Conservation (phyloP, 495 filamentous ascomycete species). For the Antarctomyces pellizariae region DNA sequence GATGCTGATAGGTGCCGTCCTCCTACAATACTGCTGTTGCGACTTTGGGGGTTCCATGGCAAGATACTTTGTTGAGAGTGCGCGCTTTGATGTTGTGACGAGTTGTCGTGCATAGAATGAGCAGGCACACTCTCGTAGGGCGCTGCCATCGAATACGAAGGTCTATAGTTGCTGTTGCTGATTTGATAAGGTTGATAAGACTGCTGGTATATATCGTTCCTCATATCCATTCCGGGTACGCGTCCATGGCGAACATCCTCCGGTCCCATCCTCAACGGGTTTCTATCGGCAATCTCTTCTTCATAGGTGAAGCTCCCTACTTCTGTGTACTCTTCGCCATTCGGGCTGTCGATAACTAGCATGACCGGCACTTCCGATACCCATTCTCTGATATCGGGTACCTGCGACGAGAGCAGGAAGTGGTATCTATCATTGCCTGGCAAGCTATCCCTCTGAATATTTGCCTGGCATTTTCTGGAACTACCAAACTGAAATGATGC, state of each 20-base stretch:
- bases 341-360: conserved; percentile 43
- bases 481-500: conserved; percentile 48
- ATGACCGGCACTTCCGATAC: conserved; percentile 47
- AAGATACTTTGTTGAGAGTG: conserved; percentile 13
- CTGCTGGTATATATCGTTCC: too few relatives aligned
- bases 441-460: conserved; percentile 34
- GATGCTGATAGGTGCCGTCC: conserved; percentile 13
- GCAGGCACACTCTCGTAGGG: too few relatives aligned
- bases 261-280: conserved; percentile 15
- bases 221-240: conserved; percentile 2
- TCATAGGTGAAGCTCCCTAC: conserved; percentile 62
- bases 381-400: conserved; percentile 50
- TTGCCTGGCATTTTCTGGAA: conserved; percentile 38
- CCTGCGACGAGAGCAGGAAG: conserved; percentile 51
- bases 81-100: background rate
- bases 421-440: conserved; percentile 32
- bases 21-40: conserved; percentile 17
- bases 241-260: conserved; percentile 19
- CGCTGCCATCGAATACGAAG: too few relatives aligned
- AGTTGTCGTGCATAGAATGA: too few relatives aligned
- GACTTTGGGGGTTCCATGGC: conserved; percentile 14
- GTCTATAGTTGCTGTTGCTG: too few relatives aligned
- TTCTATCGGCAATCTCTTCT: conserved; percentile 15
- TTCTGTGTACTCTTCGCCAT: conserved; percentile 37
- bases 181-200: too few relatives aligned